These are phyloP conservation scores for Solanum pinnatisectum DNA, from an alignment of 257 asterid genomes.

Conservation along the genomic window DNA sequence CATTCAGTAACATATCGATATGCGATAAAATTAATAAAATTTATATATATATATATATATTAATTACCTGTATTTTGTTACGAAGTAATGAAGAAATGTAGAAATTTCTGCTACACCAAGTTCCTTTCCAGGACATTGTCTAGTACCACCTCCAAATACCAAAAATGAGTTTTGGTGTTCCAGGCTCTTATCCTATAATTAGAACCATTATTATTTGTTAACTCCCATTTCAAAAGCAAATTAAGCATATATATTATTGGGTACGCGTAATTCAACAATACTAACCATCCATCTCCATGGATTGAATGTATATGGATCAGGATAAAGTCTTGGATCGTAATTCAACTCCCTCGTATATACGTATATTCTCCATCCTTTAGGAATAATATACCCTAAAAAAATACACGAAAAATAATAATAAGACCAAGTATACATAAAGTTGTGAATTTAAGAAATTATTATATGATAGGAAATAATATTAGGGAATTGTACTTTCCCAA, in stretches of 20 bases:
- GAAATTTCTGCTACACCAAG: slow-evolving; percentile 97
- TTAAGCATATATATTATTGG: too few relatives aligned
- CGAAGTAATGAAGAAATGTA: slow-evolving; percentile 90
- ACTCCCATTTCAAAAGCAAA: neutral
- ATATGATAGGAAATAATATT: neutral
- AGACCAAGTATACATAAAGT: neutral
- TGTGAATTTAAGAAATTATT: neutral
- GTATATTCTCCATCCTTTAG: slow-evolving; percentile 94
- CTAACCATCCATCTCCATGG: slow-evolving; percentile 99
- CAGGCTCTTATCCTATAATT: slow-evolving; percentile 53
- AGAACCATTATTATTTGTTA: neutral
- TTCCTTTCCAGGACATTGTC: slow-evolving; percentile 97
- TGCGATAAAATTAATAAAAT: neutral
- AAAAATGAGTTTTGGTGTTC: slow-evolving; percentile 72
- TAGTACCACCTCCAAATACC: slow-evolving; percentile 91
- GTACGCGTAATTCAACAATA: neutral
- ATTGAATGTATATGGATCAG: slow-evolving; percentile 80
- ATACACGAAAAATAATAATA: neutral
- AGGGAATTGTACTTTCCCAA: neutral
- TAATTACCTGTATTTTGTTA: slow-evolving; percentile 61
- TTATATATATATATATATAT: neutral
- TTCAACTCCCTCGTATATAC: slow-evolving; percentile 58
- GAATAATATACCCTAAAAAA: slow-evolving; percentile 66
- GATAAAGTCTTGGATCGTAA: slow-evolving; percentile 73
- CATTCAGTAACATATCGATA: neutral